Conservation (phyloP, 2,329 filamentous ascomycete species). For the Microcyclosporella mali region DNA sequence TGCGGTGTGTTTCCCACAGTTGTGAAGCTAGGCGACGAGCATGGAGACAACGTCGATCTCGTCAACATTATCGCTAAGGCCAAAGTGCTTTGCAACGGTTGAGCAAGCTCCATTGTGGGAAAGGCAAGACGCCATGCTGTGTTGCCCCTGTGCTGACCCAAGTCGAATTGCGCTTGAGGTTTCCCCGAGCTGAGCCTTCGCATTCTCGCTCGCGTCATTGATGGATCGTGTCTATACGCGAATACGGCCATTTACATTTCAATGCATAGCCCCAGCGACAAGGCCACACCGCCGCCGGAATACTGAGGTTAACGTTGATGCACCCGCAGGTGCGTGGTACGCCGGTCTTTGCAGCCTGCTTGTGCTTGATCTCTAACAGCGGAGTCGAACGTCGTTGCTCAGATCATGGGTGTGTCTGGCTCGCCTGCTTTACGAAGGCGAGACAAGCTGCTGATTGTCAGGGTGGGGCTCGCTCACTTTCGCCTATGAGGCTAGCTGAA, state of each 20-base stretch:
- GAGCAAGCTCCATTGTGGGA: not conserved
- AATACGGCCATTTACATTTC: not conserved
- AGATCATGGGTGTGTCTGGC: too few species aligned
- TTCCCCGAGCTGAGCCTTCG: not conserved
- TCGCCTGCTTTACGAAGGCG: too few species aligned
- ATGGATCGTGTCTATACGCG: not conserved
- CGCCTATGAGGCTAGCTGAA: too few species aligned
- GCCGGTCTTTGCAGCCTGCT: too few species aligned
- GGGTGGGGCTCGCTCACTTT: too few species aligned
- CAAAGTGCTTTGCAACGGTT: conserved; percentile 51
- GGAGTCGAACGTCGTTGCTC: too few species aligned
- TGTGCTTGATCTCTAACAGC: too few species aligned
- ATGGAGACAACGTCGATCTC: conserved; percentile 54
- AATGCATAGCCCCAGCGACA: too few species aligned
- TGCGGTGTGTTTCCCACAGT: conserved; percentile 62
- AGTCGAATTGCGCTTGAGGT: not conserved
- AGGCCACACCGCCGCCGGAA: not conserved
- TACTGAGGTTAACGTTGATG: too few species aligned
- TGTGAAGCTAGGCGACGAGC: conserved; percentile 60
- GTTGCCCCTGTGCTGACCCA: not conserved
- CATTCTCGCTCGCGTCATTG: not conserved
- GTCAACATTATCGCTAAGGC: conserved; percentile 61
- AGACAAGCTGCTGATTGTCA: too few species aligned
- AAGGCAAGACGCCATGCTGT: not conserved
- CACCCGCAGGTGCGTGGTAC: too few species aligned